A percentile compares a stretch with the other conserved stretches of the same genome.
Conservation (phyloP, 305 asterid species). For the Withania somnifera region DNA sequence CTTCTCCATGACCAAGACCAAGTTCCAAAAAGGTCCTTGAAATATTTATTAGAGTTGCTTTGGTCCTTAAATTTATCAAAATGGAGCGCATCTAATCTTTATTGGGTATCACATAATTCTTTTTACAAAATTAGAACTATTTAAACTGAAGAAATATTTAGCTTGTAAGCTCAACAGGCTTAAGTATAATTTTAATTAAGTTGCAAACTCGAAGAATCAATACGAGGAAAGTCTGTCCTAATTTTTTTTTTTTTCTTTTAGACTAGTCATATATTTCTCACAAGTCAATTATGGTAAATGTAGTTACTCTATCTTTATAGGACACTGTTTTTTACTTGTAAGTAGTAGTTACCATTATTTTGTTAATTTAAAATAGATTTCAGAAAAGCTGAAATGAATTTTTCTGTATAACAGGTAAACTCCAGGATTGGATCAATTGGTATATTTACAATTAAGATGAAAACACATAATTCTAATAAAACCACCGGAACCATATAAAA, state of each 20-base stretch:
- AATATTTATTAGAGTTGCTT: not conserved
- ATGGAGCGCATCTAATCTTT: not conserved
- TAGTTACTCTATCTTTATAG: not conserved
- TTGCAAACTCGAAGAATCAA: no score
- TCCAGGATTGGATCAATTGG: not conserved
- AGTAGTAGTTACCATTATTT: no score
- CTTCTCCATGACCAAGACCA: not conserved
- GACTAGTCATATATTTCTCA: no score
- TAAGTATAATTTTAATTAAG: no score
- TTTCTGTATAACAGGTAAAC: not conserved
- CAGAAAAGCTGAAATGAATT: not conserved
- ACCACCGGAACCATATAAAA: not conserved
- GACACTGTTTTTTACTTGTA: not conserved
- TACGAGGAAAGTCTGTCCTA: no score
- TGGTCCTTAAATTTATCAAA: not conserved
- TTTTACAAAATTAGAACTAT: no score
- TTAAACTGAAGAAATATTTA: no score
- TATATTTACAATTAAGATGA: not conserved
- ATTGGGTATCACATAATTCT: no score
- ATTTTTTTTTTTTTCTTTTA: no score
- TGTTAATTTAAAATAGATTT: not conserved
- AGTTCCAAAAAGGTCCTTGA: not conserved
- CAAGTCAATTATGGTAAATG: not conserved
- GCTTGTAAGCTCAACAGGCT: no score
- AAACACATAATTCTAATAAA: not conserved